phyloP scores from a whole-genome alignment of 2,329 filamentous ascomycete species.

The Dactylellina parvicollis region DNA sequence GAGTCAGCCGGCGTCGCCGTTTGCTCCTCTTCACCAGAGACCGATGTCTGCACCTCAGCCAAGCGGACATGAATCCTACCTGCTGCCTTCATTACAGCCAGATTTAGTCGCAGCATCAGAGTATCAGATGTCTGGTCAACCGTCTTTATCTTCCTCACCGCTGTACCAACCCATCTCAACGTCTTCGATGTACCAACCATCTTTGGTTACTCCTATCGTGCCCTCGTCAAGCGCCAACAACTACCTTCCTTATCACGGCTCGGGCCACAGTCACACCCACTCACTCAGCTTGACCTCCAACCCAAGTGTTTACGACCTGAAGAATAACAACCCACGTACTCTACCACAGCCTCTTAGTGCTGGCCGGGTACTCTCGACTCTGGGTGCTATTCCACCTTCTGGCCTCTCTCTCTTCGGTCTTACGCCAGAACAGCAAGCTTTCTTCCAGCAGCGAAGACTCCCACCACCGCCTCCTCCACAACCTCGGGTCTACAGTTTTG shows the following conservation, averaged over 20 bases:
- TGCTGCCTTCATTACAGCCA: constrained; percentile 33
- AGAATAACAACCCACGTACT: constrained; percentile 34
- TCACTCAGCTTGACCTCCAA: constrained; percentile 23
- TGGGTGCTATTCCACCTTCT: constrained; percentile 44
- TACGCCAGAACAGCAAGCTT: constrained; percentile 46
- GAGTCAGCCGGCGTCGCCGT: constrained; percentile 34
- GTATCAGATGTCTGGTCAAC: constrained; percentile 36
- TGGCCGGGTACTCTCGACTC: constrained; percentile 39
- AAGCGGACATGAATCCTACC: constrained; percentile 22
- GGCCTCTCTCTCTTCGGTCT: constrained; percentile 50
- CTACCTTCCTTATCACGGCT: constrained; percentile 19
- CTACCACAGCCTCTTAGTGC: constrained; percentile 43
- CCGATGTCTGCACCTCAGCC: constrained; percentile 44
- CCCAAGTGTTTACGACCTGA: constrained; percentile 26
- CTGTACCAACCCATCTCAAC: constrained; percentile 38
- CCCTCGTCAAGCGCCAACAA: constrained; percentile 29
- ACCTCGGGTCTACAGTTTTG: constrained; percentile 46
- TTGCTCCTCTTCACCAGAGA: constrained; percentile 24
- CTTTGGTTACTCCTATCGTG: constrained; percentile 42
- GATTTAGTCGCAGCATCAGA: constrained; percentile 12
- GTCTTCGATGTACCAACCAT: constrained; percentile 34
- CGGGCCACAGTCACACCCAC: constrained; percentile 19
- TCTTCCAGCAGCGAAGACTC: constrained; percentile 40
- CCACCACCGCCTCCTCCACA: constrained; percentile 49
- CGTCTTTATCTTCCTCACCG: constrained; percentile 15